These are phyloP conservation scores for Salmacisia buchloeana DNA, from an alignment of 1,284 basidiomycete species.

Conservation along the genomic window DNA sequence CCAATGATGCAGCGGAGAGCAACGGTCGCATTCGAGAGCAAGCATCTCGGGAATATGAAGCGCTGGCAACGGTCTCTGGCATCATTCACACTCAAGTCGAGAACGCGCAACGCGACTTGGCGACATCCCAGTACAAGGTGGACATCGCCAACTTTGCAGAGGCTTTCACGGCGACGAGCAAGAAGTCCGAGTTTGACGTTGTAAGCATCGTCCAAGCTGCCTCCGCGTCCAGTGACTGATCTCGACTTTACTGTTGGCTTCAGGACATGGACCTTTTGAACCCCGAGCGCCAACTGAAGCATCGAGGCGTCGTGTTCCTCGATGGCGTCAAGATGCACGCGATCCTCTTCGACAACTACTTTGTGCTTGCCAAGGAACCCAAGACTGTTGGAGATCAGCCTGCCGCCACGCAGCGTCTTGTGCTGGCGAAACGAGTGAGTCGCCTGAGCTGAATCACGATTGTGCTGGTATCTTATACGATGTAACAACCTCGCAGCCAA, in stretches of 20 bases:
- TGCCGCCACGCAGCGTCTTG: constrained; percentile 19
- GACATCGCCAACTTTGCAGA: constrained; percentile 32
- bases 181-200: constrained; percentile 27
- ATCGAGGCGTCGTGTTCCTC: constrained; percentile 37
- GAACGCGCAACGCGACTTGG: constrained; percentile 41
- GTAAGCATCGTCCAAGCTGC: constrained; percentile 7
- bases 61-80: constrained; percentile 35
- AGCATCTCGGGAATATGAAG: constrained; percentile 31
- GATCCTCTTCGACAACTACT: constrained; percentile 46
- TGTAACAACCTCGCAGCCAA: constrained; percentile 18
- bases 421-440: constrained; percentile 33
- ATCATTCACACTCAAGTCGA: constrained; percentile 47
- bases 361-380: constrained; percentile 42
- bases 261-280: constrained; percentile 39
- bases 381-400: constrained; percentile 19
- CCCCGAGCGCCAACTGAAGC: constrained; percentile 39
- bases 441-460: no score
- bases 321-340: constrained; percentile 47
- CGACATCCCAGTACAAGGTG: constrained; percentile 39
- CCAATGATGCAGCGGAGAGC: constrained; percentile 7
- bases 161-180: constrained; percentile 35
- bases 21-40: constrained; percentile 15
- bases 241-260: neutral
- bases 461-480: neutral
- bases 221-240: neutral